Evolutionary conservation across 306 rosid species (phyloP).

Genomic region (Vachellia pachyceras): DNA sequence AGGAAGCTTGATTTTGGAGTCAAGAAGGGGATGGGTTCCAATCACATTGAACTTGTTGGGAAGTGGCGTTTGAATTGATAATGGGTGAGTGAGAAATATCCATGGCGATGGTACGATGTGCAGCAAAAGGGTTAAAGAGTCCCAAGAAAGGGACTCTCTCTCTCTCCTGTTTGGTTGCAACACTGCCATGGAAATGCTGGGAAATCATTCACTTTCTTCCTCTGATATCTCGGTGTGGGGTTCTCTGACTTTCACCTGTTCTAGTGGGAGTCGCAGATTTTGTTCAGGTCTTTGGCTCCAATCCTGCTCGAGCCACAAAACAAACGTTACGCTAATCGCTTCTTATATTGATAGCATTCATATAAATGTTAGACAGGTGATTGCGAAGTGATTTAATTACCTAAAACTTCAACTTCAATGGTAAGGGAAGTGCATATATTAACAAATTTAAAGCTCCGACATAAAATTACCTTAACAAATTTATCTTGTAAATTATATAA

Average conservation of each 20-base stretch:
- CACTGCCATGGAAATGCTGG: conserved; percentile 42
- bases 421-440: too few species aligned
- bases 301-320: background rate
- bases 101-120: conserved; percentile 26
- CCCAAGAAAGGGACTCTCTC: conserved; percentile 62
- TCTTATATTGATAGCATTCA: too few species aligned
- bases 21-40: too few species aligned
- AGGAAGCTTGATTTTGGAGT: background rate
- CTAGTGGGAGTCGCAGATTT: conserved; percentile 45
- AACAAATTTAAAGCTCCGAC: too few species aligned
- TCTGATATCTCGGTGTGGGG: conserved; percentile 49
- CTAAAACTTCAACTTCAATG: too few species aligned
- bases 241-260: conserved; percentile 65
- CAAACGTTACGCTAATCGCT: background rate
- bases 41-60: background rate
- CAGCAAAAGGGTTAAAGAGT: conserved; percentile 57
- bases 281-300: conserved; percentile 5
- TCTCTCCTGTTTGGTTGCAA: conserved; percentile 11
- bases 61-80: background rate
- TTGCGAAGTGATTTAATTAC: too few species aligned
- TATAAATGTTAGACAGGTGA: too few species aligned
- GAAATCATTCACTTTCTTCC: conserved; percentile 50
- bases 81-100: background rate
- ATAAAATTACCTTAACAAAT: too few species aligned
- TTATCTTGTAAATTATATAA: too few species aligned